Evolutionary conservation across 257 asterid genomes (phyloP), one percentile per base, ranked within the genome.

Genomic region (Haberlea rhodopensis): DNA sequence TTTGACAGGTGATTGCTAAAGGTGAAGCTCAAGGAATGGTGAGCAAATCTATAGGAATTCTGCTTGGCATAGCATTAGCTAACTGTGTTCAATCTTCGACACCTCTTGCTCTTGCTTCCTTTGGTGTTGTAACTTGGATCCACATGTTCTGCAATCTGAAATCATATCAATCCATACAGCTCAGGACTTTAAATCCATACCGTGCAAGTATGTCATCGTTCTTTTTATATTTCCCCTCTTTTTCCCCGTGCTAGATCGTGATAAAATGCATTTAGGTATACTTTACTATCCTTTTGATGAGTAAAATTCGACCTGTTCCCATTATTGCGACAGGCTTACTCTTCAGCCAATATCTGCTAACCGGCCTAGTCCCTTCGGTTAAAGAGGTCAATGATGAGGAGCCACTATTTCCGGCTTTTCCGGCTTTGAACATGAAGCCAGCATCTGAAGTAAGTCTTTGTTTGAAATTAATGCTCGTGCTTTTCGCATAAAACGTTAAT

Each of bases 11-110:
- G 67, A 92, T 92, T 80, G 99, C 99, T 13, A 89, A 92, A 79
- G 97, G 99, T 74, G 99, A 92, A 83, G 97, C 97, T 75, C 99
- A 89, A 77, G 99, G 99, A 75, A 92, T 92, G 99, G 94, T 92
- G 87, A 92, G 97, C 97, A 92, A 92, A 80, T 87, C 88, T 68
- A 52, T 89, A 25, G 99, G 99, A 68, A 92, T 92, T 57, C 74
- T 76, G 88, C 88, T 89, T 63, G 99, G 96, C 80, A 92, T 92
- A 78, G 94, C 83, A 29, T 48, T 92, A 66, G 96, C 97, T 59
- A 89, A 78, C 71, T 79, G 73, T 63, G 80, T 84, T 59, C 95
- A 85, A 65, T 85, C 97, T 82, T 92, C 98, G 53, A 87, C 90
- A 0, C 79, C 96, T 69, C 88, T 92, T 53, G 85, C 95, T 69